Evolutionary conservation across 441 rosid genomes (phyloP), one percentile per base, ranked within the genome.

Genomic region (Populus hybrid): DNA sequence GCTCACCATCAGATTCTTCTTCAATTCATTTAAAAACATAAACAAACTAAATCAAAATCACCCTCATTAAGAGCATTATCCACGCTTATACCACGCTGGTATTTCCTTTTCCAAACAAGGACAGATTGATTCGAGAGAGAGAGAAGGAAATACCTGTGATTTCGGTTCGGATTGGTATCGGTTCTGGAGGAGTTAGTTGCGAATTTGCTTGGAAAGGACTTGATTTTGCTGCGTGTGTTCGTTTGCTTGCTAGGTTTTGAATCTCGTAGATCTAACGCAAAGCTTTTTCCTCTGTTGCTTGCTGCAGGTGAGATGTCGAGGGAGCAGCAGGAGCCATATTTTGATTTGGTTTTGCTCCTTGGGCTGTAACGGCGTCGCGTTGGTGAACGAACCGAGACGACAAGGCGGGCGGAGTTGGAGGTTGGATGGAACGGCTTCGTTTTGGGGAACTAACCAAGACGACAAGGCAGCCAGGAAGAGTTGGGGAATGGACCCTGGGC

Each of bases 1-100:
- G 40, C 81, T 66, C 84, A 83, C 84, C 92, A 87, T 85, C 31
- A 64, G 80, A 73, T 74, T 77, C 71, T 80, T 72, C 81, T 78
- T 79, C 79, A 77, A 70, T 69, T 71, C 72, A 80, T 59, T 56
- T 75, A 77, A 38, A 67, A 78, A 38, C 76, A 61, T 35, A 74
- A 72, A 78, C 35, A 16, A 65, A 80, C 68, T 36, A 31, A 68
- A 70, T 2, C 6, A 64, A 14, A 50, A 50, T 23, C 40, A 28
- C 38, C 38, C 36, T 67, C 29, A 7, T 18, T 18, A 18, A 53
- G 8, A 53, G 2, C 61, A 53, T 16, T 16, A 53, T 53, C 1
- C 61, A 53, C 61, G 21, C 61, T 53, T 0, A 4, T 53, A 53
- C n/a, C n/a, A 18, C 61, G 1, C 21, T 33, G 1, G 0, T 28